Evolutionary conservation across 306 rosid species (phyloP).

Genomic region (Citrullus amarus): DNA sequence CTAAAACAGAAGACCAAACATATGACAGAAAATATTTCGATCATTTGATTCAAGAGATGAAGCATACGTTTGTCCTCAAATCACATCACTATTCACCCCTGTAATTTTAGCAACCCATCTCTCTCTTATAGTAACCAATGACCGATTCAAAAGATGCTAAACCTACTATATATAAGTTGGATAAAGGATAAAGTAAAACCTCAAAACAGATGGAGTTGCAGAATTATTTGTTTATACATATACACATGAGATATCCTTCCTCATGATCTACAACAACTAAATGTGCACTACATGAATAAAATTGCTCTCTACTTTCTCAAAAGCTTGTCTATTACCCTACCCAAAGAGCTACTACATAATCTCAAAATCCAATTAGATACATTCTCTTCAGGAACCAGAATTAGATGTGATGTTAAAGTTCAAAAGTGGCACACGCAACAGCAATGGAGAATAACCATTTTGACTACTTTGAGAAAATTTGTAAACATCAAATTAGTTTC

Average conservation of each 20-base stretch:
- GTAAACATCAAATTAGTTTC: not conserved
- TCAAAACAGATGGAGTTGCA: not conserved
- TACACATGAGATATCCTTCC: no score
- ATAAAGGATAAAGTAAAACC: not conserved
- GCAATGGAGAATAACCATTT: not conserved
- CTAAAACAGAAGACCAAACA: not conserved
- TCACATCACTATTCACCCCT: not conserved
- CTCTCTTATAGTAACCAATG: not conserved
- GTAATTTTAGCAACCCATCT: not conserved
- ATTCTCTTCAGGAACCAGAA: not conserved
- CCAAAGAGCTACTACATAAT: not conserved
- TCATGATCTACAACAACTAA: not conserved
- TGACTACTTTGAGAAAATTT: not conserved
- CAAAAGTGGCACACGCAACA: not conserved
- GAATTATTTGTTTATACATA: not conserved
- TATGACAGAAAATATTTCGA: not conserved
- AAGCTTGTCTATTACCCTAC: not conserved
- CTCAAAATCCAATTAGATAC: not conserved
- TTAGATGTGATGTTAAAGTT: not conserved
- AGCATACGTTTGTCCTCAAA: not conserved
- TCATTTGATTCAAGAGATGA: not conserved
- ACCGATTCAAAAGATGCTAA: not conserved
- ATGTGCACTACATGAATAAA: not conserved
- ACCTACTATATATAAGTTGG: not conserved
- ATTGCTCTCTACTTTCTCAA: not conserved